Evolutionary conservation across 768 basidiomycete genomes (phyloP), one percentile per base, ranked within the genome.

Genomic region (Panaeolus cyanescens): DNA sequence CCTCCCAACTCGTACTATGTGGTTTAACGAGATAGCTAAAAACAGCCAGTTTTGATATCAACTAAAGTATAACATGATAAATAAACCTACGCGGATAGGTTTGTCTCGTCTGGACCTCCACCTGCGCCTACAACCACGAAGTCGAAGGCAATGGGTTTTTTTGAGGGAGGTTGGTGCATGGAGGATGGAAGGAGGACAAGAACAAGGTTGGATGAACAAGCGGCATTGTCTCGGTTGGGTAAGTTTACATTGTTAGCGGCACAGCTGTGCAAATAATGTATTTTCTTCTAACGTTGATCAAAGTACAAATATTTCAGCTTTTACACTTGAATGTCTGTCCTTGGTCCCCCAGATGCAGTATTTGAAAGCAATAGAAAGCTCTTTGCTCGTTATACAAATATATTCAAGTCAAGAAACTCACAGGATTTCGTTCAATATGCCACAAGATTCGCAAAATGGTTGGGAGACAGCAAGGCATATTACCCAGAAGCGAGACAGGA

Each of bases 11-110:
- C 9, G 80, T 69, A 33, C 79, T 72, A 64, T 74, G 78, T 7
- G 91, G 83, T 71, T 98, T 99, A 71, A 97, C 74, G 56, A 97
- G 78, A 78, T 96, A 99, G n/a, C 95, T 96, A 68, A 59, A 62
- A 64, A 40, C 36, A 63, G 54, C 45, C 30, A 8, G 45, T 50
- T 50, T 50, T 13, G 15, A 3, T 34, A 50, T 50, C 7, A 15
- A 50, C 19, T 50, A 39, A 17, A 19, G 7, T 30, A 6, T 20
- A 22, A 20, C 39, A 56, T 55, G 55, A 62, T 10, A 34, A 58
- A 53, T 58, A 12, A 45, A 82, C 89, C 65, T 72, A 94, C 95
- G 86, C 90, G 28, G 92, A 93, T 64, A 97, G 75, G 76, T 98
- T 92, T 22, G 88, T 90, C 74, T 98, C 96, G 67, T 89, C 83